phyloP scores from a whole-genome alignment of 345 rosid genomes.

The Euphorbia pulcherrima region DNA sequence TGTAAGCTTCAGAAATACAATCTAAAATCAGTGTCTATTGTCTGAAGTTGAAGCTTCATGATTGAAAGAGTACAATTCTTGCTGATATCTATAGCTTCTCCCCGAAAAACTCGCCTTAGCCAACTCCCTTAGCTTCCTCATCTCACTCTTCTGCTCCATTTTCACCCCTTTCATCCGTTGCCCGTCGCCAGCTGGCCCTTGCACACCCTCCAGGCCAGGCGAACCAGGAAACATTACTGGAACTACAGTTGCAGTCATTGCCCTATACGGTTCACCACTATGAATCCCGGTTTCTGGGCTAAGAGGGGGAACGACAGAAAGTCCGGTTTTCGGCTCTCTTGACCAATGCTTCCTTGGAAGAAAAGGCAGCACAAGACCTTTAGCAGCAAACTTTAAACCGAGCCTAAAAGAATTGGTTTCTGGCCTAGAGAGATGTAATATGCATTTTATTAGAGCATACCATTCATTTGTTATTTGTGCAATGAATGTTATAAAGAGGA shows the following conservation, averaged over 20 bases:
- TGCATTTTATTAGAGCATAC: conserved; percentile 35
- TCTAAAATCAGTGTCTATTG: conserved; percentile 5
- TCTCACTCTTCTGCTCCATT: conserved; percentile 31
- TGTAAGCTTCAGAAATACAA: too few relatives aligned
- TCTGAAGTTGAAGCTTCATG: conserved; percentile 26
- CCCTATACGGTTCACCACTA: conserved; percentile 21
- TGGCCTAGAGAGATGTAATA: conserved; percentile 33
- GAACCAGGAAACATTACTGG: conserved; percentile 42
- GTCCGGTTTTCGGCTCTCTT: conserved; percentile 30
- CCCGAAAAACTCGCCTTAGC: conserved; percentile 46
- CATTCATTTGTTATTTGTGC: conserved; percentile 45
- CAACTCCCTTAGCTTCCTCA: conserved; percentile 46
- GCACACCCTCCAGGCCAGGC: conserved; percentile 18
- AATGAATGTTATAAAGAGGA: conserved; percentile 39
- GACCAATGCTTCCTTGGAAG: conserved; percentile 45
- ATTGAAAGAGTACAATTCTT: conserved; percentile 2
- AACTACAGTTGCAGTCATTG: conserved; percentile 46
- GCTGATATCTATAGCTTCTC: conserved; percentile 18
- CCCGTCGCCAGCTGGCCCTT: conserved; percentile 16
- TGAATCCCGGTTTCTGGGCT: conserved; percentile 26
- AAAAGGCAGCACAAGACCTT: conserved; percentile 47
- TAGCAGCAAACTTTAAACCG: conserved; percentile 37
- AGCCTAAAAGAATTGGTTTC: conserved; percentile 31
- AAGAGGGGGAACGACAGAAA: conserved; percentile 31
- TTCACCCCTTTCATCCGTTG: conserved; percentile 19